Conservation (phyloP, 2,329 filamentous ascomycete genomes). For the Neoscytalidium dimidiatum region DNA sequence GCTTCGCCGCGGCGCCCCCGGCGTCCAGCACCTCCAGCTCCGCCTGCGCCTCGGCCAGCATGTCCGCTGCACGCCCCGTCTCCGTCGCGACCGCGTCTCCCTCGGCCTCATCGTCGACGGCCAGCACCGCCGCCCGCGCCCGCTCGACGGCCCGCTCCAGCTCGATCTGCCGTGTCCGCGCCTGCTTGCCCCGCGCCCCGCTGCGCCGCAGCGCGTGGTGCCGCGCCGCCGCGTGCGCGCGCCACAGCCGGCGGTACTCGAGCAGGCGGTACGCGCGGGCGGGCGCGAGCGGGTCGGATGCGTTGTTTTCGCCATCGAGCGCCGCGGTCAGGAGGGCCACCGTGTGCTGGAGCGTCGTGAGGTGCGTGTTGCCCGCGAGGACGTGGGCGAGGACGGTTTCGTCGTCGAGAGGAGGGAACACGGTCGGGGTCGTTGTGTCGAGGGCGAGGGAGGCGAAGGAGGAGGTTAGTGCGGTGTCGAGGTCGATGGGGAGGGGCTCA, state of each 20-base stretch:
- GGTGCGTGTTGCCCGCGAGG: neutral
- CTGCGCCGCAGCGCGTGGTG: constrained; percentile 75
- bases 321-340: neutral
- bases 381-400: neutral
- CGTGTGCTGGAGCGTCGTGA: neutral
- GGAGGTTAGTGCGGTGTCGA: neutral
- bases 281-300: constrained; percentile 56
- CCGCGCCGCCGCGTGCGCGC: constrained; percentile 67
- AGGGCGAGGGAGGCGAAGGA: neutral
- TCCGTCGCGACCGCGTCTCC: constrained; percentile 57
- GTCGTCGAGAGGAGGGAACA: neutral
- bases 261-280: constrained; percentile 64
- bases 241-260: constrained; percentile 62
- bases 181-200: constrained; percentile 72
- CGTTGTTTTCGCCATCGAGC: neutral
- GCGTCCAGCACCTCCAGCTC: constrained; percentile 63
- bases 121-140: constrained; percentile 31
- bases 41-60: constrained; percentile 69
- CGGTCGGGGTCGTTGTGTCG: neutral
- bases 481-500: neutral
- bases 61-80: constrained; percentile 68
- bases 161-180: constrained; percentile 71
- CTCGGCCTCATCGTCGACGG: neutral
- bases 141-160: constrained; percentile 68
- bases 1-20: neutral